Evolutionary conservation across 257 asterid genomes (phyloP).

Genomic region (Solanum gracilifrons): DNA sequence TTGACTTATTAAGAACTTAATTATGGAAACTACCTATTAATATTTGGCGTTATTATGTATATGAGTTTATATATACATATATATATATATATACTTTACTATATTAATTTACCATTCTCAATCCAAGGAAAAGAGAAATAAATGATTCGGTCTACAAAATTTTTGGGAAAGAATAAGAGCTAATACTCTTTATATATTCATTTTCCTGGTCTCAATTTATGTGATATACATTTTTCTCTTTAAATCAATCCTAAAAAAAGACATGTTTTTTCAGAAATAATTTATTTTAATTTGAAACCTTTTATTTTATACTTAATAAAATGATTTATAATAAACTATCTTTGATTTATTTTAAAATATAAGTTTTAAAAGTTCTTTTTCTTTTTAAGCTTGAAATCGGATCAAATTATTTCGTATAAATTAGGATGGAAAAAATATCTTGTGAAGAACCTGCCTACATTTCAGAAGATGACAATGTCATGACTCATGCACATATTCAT

Average conservation of each 20-base stretch:
- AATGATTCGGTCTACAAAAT: background rate
- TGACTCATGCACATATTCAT: background rate
- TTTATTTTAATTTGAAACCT: background rate
- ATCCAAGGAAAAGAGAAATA: background rate
- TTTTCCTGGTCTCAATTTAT: background rate
- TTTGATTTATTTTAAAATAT: background rate
- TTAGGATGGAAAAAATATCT: background rate
- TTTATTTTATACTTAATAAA: background rate
- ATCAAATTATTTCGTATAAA: background rate
- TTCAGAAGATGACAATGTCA: background rate
- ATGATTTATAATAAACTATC: too few species aligned
- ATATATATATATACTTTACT: too few species aligned
- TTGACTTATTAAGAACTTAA: background rate
- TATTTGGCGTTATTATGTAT: background rate
- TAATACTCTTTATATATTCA: background rate
- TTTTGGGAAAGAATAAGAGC: background rate
- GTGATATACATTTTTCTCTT: background rate
- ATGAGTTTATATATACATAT: too few species aligned
- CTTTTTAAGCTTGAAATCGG: too few species aligned
- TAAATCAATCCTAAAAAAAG: background rate
- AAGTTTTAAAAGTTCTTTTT: background rate
- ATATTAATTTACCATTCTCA: background rate
- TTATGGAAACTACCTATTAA: background rate
- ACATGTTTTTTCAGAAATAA: background rate
- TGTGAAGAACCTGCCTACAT: background rate